Evolutionary conservation across 257 asterid genomes (phyloP).

Genomic region (Solanum okadae): DNA sequence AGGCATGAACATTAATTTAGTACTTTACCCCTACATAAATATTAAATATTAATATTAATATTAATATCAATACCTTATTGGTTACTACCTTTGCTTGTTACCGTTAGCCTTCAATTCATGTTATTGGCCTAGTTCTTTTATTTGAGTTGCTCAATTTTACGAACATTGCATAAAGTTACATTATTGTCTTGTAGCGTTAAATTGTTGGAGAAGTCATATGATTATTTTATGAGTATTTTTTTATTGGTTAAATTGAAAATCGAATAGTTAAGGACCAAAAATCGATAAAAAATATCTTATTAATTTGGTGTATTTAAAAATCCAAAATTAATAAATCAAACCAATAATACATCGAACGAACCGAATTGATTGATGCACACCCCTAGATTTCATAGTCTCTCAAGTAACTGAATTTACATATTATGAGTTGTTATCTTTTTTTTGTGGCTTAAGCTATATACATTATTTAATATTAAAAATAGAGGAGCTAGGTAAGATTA

Average conservation of each 20-base stretch:
- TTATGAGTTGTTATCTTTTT: background rate
- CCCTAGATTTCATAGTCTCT: background rate
- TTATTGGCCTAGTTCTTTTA: background rate
- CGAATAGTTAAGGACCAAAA: no score
- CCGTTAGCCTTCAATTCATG: background rate
- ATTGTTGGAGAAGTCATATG: no score
- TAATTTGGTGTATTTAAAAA: no score
- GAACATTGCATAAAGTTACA: background rate
- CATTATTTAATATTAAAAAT: no score
- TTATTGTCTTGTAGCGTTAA: background rate
- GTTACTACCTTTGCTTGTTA: no score
- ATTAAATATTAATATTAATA: no score
- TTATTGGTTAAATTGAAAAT: background rate
- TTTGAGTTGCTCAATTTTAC: background rate
- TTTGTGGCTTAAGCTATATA: background rate
- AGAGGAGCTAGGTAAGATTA: no score
- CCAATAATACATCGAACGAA: no score
- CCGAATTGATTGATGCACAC: background rate
- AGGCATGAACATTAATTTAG: background rate
- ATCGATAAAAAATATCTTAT: no score
- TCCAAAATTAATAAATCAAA: no score
- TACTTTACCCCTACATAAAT: background rate
- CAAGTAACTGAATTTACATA: background rate
- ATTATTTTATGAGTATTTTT: background rate
- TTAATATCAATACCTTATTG: no score